Conservation (phyloP, 1,139 yeast genomes). For the Lizanozyma gosingica region DNA sequence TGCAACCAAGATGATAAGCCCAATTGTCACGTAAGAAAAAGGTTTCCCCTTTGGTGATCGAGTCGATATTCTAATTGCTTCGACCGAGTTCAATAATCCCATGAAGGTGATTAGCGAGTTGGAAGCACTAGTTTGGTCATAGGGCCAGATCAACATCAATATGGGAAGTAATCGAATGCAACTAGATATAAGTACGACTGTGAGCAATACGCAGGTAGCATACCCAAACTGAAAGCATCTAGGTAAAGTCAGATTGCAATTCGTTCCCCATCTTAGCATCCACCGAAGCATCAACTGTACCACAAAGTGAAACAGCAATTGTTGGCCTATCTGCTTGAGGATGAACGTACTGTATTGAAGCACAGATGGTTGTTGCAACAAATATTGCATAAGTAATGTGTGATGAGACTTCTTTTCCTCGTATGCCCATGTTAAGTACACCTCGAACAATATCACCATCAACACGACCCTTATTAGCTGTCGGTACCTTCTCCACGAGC, state of each 20-base stretch:
- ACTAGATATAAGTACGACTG: conserved; percentile 66
- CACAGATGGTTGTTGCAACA: conserved; percentile 38
- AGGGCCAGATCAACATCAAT: conserved; percentile 95
- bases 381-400: conserved; percentile 16
- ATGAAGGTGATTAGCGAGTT: conserved; percentile 52
- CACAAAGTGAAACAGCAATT: conserved; percentile 41
- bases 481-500: conserved; percentile 11
- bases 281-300: conserved; percentile 35
- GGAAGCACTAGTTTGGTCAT: conserved; percentile 62
- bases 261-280: conserved; percentile 23
- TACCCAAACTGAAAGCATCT: conserved; percentile 15
- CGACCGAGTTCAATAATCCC: conserved; percentile 55
- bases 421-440: conserved; percentile 85
- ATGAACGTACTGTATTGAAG: conserved; percentile 65
- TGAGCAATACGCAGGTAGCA: conserved; percentile 37
- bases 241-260: conserved; percentile 13
- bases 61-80: conserved; percentile 53
- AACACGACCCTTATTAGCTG: conserved; percentile 43
- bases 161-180: conserved; percentile 82
- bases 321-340: conserved; percentile 51
- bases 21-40: conserved; percentile 28
- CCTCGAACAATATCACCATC: conserved; percentile 74
- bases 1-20: conserved; percentile 13
- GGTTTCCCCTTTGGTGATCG: conserved; percentile 6
- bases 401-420: conserved; percentile 53